Base-by-base conservation (phyloP, 176 grass and related monocot genomes). In the Musa troglodytarum region DNA sequence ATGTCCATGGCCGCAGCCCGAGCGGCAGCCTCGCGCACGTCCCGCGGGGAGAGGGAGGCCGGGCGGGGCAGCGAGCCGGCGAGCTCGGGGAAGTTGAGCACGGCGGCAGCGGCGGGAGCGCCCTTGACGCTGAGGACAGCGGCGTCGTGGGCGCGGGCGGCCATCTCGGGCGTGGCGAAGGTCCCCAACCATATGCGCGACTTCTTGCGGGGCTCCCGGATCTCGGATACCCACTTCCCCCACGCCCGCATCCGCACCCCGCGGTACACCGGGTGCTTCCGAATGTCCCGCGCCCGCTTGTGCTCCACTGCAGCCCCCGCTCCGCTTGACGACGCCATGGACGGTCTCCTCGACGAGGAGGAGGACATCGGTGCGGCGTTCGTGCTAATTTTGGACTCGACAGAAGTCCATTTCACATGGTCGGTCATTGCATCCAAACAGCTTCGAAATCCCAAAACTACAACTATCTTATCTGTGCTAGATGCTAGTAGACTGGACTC, bases 181-280 rank as follows among this genome's bases (percentile, higher is more conserved):
- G 65, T 68, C 28, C 65, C 65, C 5, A 68, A 25, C 65, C 65
- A 68, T 24, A 68, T 68, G 20, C 61, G 61, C 20, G 61, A 64
- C 61, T 64, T 64, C 61, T 64, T 64, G 61, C 61, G 61, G 61
- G 65, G 65, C 65, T 68, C 65, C 65, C 65, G 22, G 65, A 68
- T 68, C 65, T 68, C 65, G 24, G 65, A 68, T 25, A 68, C 65
- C 65, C 65, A 68, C 65, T 68, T 68, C 14, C 26, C 26, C 65
- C 65, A 68, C 14, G 65, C 65, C 65, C 65, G 65, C 65, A 68
- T 68, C 65, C 65, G 65, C 26, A 68, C 65, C 11, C 65, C 65
- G 65, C 65, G 65, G 65, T 68, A 68, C 26, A 68, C 65, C 65
- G 65, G 28, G 65, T 68, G 55, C 11, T 17, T 12, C 55, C 55